Base-by-base conservation (phyloP, 2,329 filamentous ascomycete species). In the Daldinia sp. region DNA sequence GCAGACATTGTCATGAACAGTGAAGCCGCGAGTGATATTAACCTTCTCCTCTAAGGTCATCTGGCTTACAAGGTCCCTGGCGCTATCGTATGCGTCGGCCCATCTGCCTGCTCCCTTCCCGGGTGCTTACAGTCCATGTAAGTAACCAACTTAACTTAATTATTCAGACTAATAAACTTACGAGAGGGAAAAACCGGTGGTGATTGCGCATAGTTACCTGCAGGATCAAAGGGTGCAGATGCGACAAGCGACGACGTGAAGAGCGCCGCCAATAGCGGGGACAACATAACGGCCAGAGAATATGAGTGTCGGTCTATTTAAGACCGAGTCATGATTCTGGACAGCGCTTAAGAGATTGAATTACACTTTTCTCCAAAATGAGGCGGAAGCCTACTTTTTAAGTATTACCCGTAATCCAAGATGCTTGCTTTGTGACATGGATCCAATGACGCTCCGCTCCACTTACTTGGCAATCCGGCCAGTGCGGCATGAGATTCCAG, bases 41-140 rank as follows among this genome's bases (percentile, higher is more conserved):
- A 80, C 88, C 75, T 89, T 91, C 74, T 92, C 90, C 12, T 89
- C 89, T 1, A 92, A 77, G 0, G 89, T 92, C 86, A 92, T 87
- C 58, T 87, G 84, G 30, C 80, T 79, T 9, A 91, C 89, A 2
- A 92, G 78, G 1, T 79, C 76, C 37, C 84, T 81, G 1, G 90
- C 89, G 68, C 85, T 87, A 48, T 79, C 78, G 73, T 90, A 91
- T 46, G 89, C 88, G 28, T 82, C 80, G 6, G 82, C 81, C 90
- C 90, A 92, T 30, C 63, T 65, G 1, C 80, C 82, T 2, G 68
- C 58, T 5, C 79, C 79, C 55, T 76, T 76, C 3, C 77, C 77
- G 5, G 69, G 37, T 1, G 80, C 80, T 82, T 62, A 46, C 6
- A 23, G 37, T 23, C 6, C 1, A 33, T 6, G 18, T 67, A 53